These are phyloP conservation scores for Coemansia sp. DNA, from an alignment of 192 early-diverging fungal species.

Conservation along the genomic window DNA sequence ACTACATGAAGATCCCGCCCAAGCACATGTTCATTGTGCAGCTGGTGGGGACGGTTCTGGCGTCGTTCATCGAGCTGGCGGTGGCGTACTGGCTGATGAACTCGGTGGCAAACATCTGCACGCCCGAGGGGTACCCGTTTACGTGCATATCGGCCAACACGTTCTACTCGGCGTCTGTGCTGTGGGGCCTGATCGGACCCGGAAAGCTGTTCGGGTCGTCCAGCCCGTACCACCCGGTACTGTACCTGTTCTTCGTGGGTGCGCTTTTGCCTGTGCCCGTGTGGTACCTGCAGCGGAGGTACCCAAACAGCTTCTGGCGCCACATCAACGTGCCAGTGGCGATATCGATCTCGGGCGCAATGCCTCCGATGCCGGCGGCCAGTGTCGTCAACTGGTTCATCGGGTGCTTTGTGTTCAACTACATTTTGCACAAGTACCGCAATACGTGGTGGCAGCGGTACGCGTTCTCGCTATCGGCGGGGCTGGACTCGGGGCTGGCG, in stretches of 20 bases:
- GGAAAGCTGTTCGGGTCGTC: conserved; percentile 64
- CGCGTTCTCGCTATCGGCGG: conserved; percentile 56
- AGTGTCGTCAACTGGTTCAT: conserved; percentile 72
- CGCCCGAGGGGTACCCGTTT: conserved; percentile 64
- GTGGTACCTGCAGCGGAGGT: conserved; percentile 62
- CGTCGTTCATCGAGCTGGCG: conserved; percentile 66
- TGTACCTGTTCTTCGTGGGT: conserved; percentile 62
- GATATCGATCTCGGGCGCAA: conserved; percentile 60
- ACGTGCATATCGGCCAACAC: conserved; percentile 60
- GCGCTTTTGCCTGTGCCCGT: conserved; percentile 69
- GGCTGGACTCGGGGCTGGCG: conserved; percentile 48
- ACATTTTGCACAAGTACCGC: conserved; percentile 60
- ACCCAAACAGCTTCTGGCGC: conserved; percentile 62
- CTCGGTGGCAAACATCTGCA: conserved; percentile 60
- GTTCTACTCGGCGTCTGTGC: conserved; percentile 72
- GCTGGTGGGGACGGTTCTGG: conserved; percentile 65
- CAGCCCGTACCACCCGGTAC: conserved; percentile 54
- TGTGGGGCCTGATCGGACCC: conserved; percentile 80
- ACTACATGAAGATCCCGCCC: conserved; percentile 86
- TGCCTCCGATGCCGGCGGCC: conserved; percentile 63
- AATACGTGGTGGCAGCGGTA: conserved; percentile 66
- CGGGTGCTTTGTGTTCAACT: conserved; percentile 69
- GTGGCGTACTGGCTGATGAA: conserved; percentile 70
- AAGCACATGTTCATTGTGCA: conserved; percentile 79
- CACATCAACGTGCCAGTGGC: conserved; percentile 70